A percentile compares a stretch with the other conserved stretches of the same genome.
phyloP scores from a whole-genome alignment of 306 rosid species.

The Vigna radiata region DNA sequence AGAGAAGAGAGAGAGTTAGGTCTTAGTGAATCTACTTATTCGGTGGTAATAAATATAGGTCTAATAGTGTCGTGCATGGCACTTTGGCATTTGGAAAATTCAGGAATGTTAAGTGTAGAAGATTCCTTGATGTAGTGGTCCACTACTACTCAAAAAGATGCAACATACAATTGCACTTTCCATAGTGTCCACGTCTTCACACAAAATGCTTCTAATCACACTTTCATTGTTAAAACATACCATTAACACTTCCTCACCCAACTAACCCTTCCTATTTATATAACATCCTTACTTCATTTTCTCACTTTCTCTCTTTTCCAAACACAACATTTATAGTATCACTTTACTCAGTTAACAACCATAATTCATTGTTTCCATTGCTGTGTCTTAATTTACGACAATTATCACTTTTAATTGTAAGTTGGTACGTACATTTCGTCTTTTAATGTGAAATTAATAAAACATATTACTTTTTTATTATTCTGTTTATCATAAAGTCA shows the following conservation, averaged over 20 bases:
- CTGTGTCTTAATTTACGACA: not conserved
- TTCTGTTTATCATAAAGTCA: not conserved
- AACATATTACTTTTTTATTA: not conserved
- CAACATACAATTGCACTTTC: conserved; percentile 1
- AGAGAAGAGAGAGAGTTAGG: too few relatives aligned
- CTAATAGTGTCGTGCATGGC: not conserved
- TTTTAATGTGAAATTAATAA: not conserved
- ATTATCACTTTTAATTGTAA: not conserved
- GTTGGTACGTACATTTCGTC: not conserved
- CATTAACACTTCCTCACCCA: not conserved
- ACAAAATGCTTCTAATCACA: conserved; percentile 3
- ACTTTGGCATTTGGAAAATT: not conserved
- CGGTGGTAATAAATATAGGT: not conserved
- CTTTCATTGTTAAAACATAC: not conserved
- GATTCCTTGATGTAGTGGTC: not conserved
- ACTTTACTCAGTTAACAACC: too few relatives aligned
- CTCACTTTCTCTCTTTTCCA: not conserved
- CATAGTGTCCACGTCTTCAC: not conserved
- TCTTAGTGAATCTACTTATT: too few relatives aligned
- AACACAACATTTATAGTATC: too few relatives aligned
- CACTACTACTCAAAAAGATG: conserved; percentile 1
- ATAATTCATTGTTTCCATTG: too few relatives aligned
- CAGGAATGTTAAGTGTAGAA: not conserved
- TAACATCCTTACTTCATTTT: not conserved
- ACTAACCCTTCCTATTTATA: not conserved